Evolutionary conservation across 164 flowering plant genomes (phyloP), one percentile per base, ranked within the genome.

Genomic region (Aristolochia contorta): DNA sequence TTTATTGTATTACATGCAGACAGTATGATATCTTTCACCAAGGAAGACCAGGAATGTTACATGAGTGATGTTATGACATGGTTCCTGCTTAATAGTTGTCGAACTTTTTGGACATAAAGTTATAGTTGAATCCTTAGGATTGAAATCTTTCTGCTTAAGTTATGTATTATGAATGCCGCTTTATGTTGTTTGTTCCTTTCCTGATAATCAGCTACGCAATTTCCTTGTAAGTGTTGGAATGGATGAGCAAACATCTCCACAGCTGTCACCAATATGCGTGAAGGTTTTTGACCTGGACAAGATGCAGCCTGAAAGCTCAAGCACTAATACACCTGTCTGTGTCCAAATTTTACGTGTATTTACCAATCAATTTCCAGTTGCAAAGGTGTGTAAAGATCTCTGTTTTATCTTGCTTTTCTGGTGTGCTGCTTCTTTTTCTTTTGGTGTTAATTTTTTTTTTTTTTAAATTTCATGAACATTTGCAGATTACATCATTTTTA

Each of bases 261-360:
- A 88, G 73, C 66, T 72, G 46, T 80, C 97, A 46, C 74, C 91
- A 45, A 37, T 80, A 67, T 86, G 96, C 72, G 75, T 93, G 48
- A 93, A 93, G 75, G 87, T 90, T 59, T 93, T 86, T 69, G 99
- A 93, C 71, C 92, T 93, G 30, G 97, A 90, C 64, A 90, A 84
- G 76, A 86, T 74, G 75, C 83, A 86, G 64, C 69, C 81, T 12
- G 99, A 93, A 78, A 85, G 96, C 55, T 74, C 99, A 41, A 93
- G 97, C 77, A 59, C 84, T 19, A 70, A 81, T 13, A 68, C 64
- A 66, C 97, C 99, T 52, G 94, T 78, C 41, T 90, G 97, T 65
- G 65, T 93, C 66, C 96, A 92, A 41, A 90, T 82, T 69, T 69
- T 93, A 69, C 82, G 95, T 46, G 78, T 93, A 71, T 93, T 93